Conservation (phyloP, 1,139 yeast genomes). For the Candida labiduridarum region DNA sequence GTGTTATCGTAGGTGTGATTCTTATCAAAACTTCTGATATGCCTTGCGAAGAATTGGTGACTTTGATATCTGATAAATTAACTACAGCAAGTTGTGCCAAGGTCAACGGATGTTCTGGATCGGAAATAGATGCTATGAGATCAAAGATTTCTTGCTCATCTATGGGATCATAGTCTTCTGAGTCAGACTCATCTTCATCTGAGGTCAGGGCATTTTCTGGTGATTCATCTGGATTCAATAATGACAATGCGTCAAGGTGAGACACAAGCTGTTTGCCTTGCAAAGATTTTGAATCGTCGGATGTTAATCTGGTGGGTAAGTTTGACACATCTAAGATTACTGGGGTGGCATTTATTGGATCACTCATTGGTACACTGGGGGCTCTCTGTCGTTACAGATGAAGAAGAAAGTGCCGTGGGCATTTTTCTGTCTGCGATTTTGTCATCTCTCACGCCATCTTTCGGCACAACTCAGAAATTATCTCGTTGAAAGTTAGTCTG, state of each 20-base stretch:
- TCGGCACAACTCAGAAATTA: too few relatives aligned
- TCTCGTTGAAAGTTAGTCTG: too few relatives aligned
- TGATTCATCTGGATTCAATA: constrained; percentile 10
- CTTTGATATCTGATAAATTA: constrained; percentile 75
- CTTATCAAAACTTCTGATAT: constrained; percentile 78
- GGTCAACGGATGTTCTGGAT: constrained; percentile 97
- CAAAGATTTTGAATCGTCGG: not conserved
- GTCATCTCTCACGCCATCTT: too few relatives aligned
- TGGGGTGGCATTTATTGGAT: constrained; percentile 92
- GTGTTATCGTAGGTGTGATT: constrained; percentile 97
- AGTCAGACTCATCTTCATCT: constrained; percentile 12
- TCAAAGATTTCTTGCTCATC: constrained; percentile 66
- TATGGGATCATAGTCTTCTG: constrained; percentile 61
- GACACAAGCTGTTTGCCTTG: constrained; percentile 10
- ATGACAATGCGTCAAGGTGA: constrained; percentile 13
- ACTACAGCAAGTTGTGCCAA: constrained; percentile 95
- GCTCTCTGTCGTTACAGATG: not conserved
- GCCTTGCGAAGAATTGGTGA: constrained; percentile 49
- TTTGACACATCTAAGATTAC: constrained; percentile 74
- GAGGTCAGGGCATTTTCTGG: constrained; percentile 6
- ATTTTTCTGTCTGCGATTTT: not conserved
- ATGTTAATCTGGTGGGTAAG: constrained; percentile 64
- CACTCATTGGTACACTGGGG: constrained; percentile 45
- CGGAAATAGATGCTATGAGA: constrained; percentile 84
- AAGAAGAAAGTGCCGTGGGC: not conserved